These are phyloP conservation scores for Xerocomus nothofagi DNA, from an alignment of 1,284 basidiomycete genomes.

Conservation along the genomic window DNA sequence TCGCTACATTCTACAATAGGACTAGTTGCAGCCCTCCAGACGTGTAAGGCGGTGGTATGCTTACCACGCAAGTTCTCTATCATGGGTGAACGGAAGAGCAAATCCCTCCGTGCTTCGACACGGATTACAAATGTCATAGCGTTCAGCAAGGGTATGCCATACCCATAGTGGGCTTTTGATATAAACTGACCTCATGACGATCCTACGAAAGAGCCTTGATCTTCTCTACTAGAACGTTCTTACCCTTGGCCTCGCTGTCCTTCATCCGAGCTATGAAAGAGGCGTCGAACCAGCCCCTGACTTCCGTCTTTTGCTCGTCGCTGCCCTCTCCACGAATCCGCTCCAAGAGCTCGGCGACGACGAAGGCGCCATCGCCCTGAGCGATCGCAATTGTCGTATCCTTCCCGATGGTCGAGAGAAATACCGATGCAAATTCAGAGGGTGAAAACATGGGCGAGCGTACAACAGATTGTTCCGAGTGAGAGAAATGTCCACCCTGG, in stretches of 20 bases:
- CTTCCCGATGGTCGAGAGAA: constrained; percentile 58
- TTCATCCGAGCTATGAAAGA: constrained; percentile 31
- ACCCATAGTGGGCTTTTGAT: constrained; percentile 9
- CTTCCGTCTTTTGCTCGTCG: constrained; percentile 37
- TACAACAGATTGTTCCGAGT: constrained; percentile 53
- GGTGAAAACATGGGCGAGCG: constrained; percentile 53
- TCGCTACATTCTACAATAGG: not conserved
- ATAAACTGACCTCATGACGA: not conserved
- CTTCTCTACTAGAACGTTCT: constrained; percentile 54
- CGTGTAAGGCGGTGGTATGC: not conserved
- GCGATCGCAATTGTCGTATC: constrained; percentile 63
- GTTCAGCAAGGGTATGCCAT: constrained; percentile 37
- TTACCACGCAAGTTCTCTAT: not conserved
- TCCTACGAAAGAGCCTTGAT: constrained; percentile 34
- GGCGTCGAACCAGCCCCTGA: constrained; percentile 58
- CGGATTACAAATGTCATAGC: not conserved
- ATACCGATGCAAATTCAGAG: constrained; percentile 53
- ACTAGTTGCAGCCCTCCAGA: no score
- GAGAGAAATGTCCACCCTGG: constrained; percentile 86
- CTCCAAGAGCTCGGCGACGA: constrained; percentile 76
- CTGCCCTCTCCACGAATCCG: constrained; percentile 50
- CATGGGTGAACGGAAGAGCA: not conserved
- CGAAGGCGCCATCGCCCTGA: constrained; percentile 69
- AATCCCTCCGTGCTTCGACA: not conserved
- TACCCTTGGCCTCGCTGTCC: constrained; percentile 52